Conservation (phyloP, 805 yeast species). For the Yamadazyma nakazawae region DNA sequence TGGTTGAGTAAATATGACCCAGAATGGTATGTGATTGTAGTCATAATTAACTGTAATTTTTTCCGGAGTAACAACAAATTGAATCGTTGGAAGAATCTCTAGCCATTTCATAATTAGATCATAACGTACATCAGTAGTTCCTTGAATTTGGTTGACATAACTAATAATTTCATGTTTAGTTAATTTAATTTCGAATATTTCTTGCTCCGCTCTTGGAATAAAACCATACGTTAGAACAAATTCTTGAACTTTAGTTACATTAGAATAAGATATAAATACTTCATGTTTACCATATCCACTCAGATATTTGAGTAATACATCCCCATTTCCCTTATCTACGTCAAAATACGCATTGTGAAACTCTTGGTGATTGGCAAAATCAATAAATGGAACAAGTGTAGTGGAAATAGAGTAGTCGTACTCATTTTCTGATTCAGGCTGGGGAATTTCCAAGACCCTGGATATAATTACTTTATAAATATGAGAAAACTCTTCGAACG, state of each 20-base stretch:
- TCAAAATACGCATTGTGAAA: conserved; percentile 56
- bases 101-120: conserved; percentile 24
- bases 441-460: conserved; percentile 64
- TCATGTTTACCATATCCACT: conserved; percentile 8
- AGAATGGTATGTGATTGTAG: conserved; percentile 14
- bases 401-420: conserved; percentile 36
- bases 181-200: conserved; percentile 12
- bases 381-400: conserved; percentile 63
- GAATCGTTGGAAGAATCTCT: conserved; percentile 25
- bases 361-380: conserved; percentile 59
- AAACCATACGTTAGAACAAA: conserved; percentile 32
- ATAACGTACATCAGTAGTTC: conserved; percentile 12
- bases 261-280: conserved; percentile 12
- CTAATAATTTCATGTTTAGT: conserved; percentile 7
- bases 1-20: conserved; percentile 11
- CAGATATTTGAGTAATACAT: conserved; percentile 59
- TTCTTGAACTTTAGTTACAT: conserved; percentile 12
- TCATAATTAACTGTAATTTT: conserved; percentile 9
- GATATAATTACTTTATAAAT: conserved; percentile 51
- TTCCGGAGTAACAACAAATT: conserved; percentile 9
- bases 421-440: conserved; percentile 44
- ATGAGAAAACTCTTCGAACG: conserved; percentile 19
- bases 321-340: conserved; percentile 44
- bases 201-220: conserved; percentile 19
- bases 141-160: conserved; percentile 10